These are phyloP conservation scores for Pyrenochaeta sp. DNA, from an alignment of 2,329 filamentous ascomycete species.

Conservation along the genomic window DNA sequence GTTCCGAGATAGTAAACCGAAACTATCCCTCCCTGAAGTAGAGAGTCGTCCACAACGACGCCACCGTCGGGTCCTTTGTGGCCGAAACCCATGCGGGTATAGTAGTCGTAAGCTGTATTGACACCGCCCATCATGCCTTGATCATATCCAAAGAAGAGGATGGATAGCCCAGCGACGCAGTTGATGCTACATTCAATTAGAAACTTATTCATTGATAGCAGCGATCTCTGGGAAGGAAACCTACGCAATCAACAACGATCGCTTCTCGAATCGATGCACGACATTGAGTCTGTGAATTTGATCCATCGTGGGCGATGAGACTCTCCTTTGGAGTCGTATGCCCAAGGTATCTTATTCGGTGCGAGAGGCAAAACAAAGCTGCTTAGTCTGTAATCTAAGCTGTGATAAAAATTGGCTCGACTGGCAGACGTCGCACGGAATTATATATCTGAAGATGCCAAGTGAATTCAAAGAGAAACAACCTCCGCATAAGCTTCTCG, in stretches of 20 bases:
- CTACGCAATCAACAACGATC: slow-evolving; percentile 34
- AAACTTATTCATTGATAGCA: background rate
- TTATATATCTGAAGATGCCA: too few relatives aligned
- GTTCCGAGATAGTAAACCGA: slow-evolving; percentile 42
- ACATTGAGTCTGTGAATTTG: slow-evolving; percentile 34
- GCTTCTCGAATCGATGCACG: slow-evolving; percentile 36
- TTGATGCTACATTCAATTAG: slow-evolving; percentile 27
- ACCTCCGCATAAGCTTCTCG: too few relatives aligned
- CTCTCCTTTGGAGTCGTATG: too few relatives aligned
- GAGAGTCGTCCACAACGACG: slow-evolving; percentile 30
- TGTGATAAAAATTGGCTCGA: too few relatives aligned
- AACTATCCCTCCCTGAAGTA: slow-evolving; percentile 44
- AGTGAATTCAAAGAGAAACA: too few relatives aligned
- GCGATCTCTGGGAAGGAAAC: background rate
- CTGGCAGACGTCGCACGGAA: too few relatives aligned
- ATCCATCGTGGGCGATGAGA: slow-evolving; percentile 34
- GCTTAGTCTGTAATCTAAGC: too few relatives aligned
- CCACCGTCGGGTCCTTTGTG: slow-evolving; percentile 33
- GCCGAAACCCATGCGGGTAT: slow-evolving; percentile 39
- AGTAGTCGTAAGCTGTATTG: slow-evolving; percentile 42
- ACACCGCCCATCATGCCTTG: slow-evolving; percentile 46
- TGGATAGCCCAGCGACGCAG: slow-evolving; percentile 39
- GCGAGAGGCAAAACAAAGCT: too few relatives aligned
- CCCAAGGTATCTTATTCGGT: too few relatives aligned
- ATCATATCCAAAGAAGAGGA: slow-evolving; percentile 45